Conservation (phyloP, 2,329 filamentous ascomycete genomes). For the Blastomyces percursus region DNA sequence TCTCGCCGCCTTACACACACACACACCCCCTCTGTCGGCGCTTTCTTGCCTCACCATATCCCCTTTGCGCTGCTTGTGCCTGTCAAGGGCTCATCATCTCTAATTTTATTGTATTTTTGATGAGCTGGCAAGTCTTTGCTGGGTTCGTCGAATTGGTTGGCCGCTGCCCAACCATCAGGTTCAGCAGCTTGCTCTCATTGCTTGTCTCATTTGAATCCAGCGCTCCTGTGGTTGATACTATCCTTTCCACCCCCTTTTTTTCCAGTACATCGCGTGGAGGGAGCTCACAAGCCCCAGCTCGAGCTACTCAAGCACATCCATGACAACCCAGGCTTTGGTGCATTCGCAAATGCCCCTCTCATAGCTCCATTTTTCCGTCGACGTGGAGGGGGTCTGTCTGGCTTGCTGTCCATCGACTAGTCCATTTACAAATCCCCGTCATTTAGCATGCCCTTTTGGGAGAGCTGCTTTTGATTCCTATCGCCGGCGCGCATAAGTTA, state of each 20-base stretch:
- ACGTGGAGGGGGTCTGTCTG: slow-evolving; percentile 2
- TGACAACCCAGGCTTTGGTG: slow-evolving; percentile 2
- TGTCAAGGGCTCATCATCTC: slow-evolving; percentile 13
- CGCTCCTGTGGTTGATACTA: neutral
- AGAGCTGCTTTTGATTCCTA: slow-evolving; percentile 8
- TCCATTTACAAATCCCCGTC: slow-evolving; percentile 4
- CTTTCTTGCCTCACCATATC: slow-evolving; percentile 17
- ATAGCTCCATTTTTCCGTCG: slow-evolving; percentile 1
- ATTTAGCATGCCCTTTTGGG: slow-evolving; percentile 9
- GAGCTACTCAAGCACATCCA: slow-evolving; percentile 2
- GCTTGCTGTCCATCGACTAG: slow-evolving; percentile 9
- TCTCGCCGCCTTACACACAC: slow-evolving; percentile 7
- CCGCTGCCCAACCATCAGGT: slow-evolving; percentile 16
- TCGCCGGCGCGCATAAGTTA: slow-evolving; percentile 1
- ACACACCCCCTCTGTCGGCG: slow-evolving; percentile 13
- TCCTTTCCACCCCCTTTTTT: neutral
- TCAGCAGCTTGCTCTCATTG: neutral
- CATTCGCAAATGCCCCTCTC: slow-evolving; percentile 1
- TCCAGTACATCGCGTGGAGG: neutral
- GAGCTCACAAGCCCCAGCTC: neutral
- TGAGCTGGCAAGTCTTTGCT: slow-evolving; percentile 20
- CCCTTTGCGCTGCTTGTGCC: slow-evolving; percentile 13
- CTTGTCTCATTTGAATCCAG: neutral
- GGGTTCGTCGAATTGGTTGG: slow-evolving; percentile 29
- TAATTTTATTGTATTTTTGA: slow-evolving; percentile 12